These are phyloP conservation scores for Pachysandra terminalis DNA, from an alignment of 164 flowering plant species.

Conservation along the genomic window DNA sequence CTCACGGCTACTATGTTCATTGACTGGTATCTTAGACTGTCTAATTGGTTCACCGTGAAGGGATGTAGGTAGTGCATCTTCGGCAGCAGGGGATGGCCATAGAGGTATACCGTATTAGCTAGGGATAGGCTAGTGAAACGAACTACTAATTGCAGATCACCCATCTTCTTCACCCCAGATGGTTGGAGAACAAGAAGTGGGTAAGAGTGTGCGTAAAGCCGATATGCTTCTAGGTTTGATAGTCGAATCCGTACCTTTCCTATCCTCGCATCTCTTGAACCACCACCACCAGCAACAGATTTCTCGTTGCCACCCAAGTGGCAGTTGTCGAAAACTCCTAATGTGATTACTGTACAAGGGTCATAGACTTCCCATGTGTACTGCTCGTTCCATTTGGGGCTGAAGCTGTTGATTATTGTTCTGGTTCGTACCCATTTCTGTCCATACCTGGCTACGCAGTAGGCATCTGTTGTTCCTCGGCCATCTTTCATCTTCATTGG, in stretches of 20 bases:
- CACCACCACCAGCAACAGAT: constrained; percentile 17
- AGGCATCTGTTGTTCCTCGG: constrained; percentile 60
- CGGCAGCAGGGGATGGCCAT: constrained; percentile 58
- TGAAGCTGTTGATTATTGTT: constrained; percentile 47
- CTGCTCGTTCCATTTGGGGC: constrained; percentile 68
- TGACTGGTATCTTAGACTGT: constrained; percentile 58
- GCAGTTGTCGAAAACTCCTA: constrained; percentile 77
- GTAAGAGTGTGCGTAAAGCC: constrained; percentile 49
- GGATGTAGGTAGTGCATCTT: constrained; percentile 75
- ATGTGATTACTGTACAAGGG: constrained; percentile 71
- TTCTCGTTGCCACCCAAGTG: constrained; percentile 46
- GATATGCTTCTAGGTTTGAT: constrained; percentile 58
- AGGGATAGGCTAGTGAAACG: constrained; percentile 62
- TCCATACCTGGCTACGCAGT: constrained; percentile 82
- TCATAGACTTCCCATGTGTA: constrained; percentile 79
- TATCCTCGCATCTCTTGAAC: constrained; percentile 43
- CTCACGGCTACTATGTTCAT: constrained; percentile 62
- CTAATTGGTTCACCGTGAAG: constrained; percentile 65
- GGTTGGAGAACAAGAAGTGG: constrained; percentile 55
- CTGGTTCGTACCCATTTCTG: constrained; percentile 83
- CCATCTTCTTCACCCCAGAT: constrained; percentile 65
- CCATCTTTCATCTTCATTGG: constrained; percentile 72
- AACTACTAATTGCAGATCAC: constrained; percentile 61
- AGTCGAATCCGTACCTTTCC: constrained; percentile 72
- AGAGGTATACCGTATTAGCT: constrained; percentile 50